Conservation (phyloP, 2,329 filamentous ascomycete genomes). For the Diaporthe citriasiana region DNA sequence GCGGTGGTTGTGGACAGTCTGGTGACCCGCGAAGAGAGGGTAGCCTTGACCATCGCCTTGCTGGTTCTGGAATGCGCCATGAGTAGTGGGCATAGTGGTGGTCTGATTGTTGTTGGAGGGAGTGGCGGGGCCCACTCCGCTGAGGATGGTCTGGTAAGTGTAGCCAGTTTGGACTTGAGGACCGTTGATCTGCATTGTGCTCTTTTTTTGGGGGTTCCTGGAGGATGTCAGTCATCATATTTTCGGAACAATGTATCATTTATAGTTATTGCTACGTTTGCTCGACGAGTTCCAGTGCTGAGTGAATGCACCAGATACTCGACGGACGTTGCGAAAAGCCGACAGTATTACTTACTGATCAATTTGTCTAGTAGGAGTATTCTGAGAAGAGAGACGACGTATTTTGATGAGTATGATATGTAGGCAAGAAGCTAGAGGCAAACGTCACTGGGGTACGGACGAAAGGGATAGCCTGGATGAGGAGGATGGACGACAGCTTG, state of each 20-base stretch:
- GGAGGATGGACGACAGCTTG: neutral
- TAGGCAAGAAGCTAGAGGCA: neutral
- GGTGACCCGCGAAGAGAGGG: neutral
- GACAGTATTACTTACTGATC: constrained; percentile 2
- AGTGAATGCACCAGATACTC: neutral
- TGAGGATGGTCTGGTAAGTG: neutral
- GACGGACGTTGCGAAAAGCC: neutral
- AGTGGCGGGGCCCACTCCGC: neutral
- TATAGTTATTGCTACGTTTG: neutral
- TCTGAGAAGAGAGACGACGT: neutral
- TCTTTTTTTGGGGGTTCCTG: neutral
- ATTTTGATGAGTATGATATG: neutral
- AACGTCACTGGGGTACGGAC: neutral
- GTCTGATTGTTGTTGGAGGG: neutral
- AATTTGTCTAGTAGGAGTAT: neutral
- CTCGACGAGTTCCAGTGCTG: neutral
- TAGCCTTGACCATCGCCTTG: neutral
- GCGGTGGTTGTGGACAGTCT: neutral
- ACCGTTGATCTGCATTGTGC: neutral
- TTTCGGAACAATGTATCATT: neutral
- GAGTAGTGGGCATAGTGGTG: neutral
- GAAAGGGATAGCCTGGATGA: neutral
- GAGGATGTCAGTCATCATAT: neutral
- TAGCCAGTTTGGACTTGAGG: no score
- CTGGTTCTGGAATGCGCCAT: neutral